Base-by-base conservation (phyloP, 2,329 filamentous ascomycete species). In the Geosmithia flava region DNA sequence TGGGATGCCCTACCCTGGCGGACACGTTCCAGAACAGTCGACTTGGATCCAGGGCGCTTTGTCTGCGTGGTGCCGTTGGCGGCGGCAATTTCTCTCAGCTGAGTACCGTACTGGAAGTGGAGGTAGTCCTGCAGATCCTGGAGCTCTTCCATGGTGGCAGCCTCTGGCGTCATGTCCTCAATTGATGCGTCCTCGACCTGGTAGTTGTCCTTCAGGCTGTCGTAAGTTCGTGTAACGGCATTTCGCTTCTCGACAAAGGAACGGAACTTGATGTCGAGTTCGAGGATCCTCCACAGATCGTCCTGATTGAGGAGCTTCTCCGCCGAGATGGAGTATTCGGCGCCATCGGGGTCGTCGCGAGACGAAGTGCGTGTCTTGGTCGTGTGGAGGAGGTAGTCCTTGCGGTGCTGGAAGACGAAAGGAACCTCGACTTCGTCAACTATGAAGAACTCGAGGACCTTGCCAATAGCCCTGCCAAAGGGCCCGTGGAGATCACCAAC, bases 361-460 rank as follows among this genome's bases (percentile, higher is more conserved):
- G 73, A 65, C 60, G 81, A 62, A 69, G 81, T 75, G 48, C 73
- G 68, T 7, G 77, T 75, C 59, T 87, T 89, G 54, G 83, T 83
- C 20, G 86, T 85, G 59, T 97, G 88, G 49, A 98, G 94, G 42
- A 98, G 76, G 60, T 97, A 98, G 63, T 98, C 93, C 65, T 96
- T 95, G 52, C 93, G 87, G 60, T 98, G 93, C 63, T 96, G 91
- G 65, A 96, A 96, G 56, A 98, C 93, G 63, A 95, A 98, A 0
- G 93, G 91, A 1, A 96, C 89, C 64, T 98, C 93, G 56, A 91
- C 88, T 55, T 95, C 87, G 54, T 97, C 90, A 3, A 91, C 81
- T 46, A 95, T 87, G 66, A 98, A 88, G 61, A 97, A 96, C 58
- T 96, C 87, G 40, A 98, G 75, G 11, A 97, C 90, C 64, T 95